A percentile compares a stretch with the other conserved stretches of the same genome.
Evolutionary conservation across 2,329 filamentous ascomycete genomes (phyloP).

Genomic region (Colletotrichum zoysiae): DNA sequence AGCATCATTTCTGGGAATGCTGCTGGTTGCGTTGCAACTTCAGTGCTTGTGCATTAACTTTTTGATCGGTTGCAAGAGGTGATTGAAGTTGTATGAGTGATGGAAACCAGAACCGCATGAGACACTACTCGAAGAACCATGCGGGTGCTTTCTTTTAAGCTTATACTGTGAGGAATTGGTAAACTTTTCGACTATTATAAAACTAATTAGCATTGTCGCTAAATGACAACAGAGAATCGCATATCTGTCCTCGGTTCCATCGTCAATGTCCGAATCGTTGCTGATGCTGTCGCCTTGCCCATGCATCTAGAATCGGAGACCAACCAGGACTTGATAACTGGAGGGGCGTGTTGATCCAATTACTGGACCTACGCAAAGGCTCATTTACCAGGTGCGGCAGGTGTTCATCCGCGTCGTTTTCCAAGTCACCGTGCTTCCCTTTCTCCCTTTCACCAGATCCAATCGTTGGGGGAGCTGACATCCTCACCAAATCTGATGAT

Average conservation of each 20-base stretch:
- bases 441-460: background rate
- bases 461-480: background rate
- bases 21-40: no score
- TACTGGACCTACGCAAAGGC: background rate
- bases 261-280: background rate
- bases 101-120: background rate
- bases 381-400: background rate
- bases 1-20: no score
- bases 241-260: background rate
- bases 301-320: slow-evolving; percentile 2
- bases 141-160: background rate
- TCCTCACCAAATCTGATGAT: background rate
- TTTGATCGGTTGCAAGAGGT: background rate
- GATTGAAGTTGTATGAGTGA: background rate
- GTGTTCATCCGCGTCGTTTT: background rate
- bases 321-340: background rate
- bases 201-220: no score
- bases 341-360: background rate
- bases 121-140: no score
- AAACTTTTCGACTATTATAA: background rate
- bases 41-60: no score
- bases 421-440: background rate
- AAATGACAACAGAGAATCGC: background rate
- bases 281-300: background rate
- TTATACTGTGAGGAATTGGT: background rate